A percentile compares a stretch with the other conserved stretches of the same genome.
Evolutionary conservation across 1,284 basidiomycete genomes (phyloP).

Genomic region (Cryptococcus wingfieldii): DNA sequence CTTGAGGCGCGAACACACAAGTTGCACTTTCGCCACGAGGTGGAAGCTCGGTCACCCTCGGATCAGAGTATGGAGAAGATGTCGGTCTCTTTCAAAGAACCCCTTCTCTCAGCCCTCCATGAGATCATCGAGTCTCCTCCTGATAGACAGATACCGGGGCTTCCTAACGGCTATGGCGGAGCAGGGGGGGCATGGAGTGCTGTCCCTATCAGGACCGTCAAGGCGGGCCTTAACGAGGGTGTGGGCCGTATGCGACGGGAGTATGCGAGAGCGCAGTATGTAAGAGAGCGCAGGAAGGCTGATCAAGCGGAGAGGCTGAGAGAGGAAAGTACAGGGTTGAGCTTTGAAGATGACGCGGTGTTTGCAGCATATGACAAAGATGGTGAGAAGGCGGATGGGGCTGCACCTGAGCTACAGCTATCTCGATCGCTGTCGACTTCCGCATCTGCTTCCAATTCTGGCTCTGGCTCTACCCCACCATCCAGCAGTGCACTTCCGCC

Average conservation of each 20-base stretch:
- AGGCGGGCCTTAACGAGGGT: slow-evolving; percentile 38
- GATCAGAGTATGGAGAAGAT: neutral
- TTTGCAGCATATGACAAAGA: slow-evolving; percentile 1
- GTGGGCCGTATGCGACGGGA: slow-evolving; percentile 38
- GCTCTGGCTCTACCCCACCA: slow-evolving; percentile 14
- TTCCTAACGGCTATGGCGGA: slow-evolving; percentile 62
- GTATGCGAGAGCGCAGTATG: slow-evolving; percentile 32
- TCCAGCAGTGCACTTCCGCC: slow-evolving; percentile 22
- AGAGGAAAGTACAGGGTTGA: slow-evolving; percentile 21
- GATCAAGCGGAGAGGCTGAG: slow-evolving; percentile 15
- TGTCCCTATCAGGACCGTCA: slow-evolving; percentile 42
- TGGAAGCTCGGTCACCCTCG: slow-evolving; percentile 55
- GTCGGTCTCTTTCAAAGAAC: slow-evolving; percentile 64
- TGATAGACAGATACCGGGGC: slow-evolving; percentile 61
- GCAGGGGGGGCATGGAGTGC: slow-evolving; percentile 23
- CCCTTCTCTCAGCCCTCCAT: slow-evolving; percentile 66
- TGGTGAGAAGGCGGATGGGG: neutral
- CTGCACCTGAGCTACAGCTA: neutral
- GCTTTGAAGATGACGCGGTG: slow-evolving; percentile 45
- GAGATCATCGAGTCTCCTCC: slow-evolving; percentile 58
- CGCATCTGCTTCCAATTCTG: slow-evolving; percentile 5
- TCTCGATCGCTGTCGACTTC: too few species aligned
- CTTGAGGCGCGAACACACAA: slow-evolving; percentile 59
- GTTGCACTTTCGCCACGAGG: slow-evolving; percentile 66
- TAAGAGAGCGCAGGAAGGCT: slow-evolving; percentile 4